A percentile compares a stretch with the other conserved stretches of the same genome.
These are phyloP conservation scores for Phaeosphaeriaceae sp. DNA, from an alignment of 2,329 filamentous ascomycete species.

Conservation along the genomic window DNA sequence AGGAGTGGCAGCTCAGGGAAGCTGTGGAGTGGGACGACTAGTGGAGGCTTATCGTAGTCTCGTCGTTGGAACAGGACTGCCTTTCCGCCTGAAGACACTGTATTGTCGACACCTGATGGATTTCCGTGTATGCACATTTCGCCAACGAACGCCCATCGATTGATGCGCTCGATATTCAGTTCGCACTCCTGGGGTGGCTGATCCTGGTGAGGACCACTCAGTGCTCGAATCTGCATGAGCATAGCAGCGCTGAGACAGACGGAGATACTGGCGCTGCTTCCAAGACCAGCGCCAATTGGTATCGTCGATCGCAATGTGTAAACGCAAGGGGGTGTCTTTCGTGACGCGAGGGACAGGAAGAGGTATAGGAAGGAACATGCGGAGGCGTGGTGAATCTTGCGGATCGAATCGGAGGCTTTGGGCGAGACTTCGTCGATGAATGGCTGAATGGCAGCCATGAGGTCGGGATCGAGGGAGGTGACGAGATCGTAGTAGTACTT, in stretches of 20 bases:
- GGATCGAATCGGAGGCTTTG: constrained; percentile 69
- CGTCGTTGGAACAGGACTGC: constrained; percentile 87
- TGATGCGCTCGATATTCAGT: constrained; percentile 91
- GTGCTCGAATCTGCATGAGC: constrained; percentile 83
- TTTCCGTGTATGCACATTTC: constrained; percentile 98
- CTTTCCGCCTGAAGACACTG: constrained; percentile 90
- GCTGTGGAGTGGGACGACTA: constrained; percentile 77
- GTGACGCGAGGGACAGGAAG: constrained; percentile 84
- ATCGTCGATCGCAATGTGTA: constrained; percentile 95
- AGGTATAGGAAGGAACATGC: constrained; percentile 91
- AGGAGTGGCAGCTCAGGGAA: constrained; percentile 93
- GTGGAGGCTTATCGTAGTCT: constrained; percentile 78
- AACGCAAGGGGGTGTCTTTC: constrained; percentile 78
- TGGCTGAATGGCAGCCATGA: constrained; percentile 81
- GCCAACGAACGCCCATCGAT: constrained; percentile 95
- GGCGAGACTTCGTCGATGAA: constrained; percentile 76
- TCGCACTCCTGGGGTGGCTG: constrained; percentile 88
- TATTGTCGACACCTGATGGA: constrained; percentile 96
- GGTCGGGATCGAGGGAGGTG: constrained; percentile 81
- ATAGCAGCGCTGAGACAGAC: constrained; percentile 88
- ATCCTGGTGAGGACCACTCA: constrained; percentile 90
- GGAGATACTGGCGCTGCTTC: constrained; percentile 91
- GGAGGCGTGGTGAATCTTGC: constrained; percentile 84
- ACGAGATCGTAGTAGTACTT: constrained; percentile 90
- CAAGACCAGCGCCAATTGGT: constrained; percentile 87